Percentiles rank a stretch among this genome's conserved stretches.
These are phyloP conservation scores for Apostasia shenzhenica DNA, from an alignment of 106 monocot species.

Conservation along the genomic window DNA sequence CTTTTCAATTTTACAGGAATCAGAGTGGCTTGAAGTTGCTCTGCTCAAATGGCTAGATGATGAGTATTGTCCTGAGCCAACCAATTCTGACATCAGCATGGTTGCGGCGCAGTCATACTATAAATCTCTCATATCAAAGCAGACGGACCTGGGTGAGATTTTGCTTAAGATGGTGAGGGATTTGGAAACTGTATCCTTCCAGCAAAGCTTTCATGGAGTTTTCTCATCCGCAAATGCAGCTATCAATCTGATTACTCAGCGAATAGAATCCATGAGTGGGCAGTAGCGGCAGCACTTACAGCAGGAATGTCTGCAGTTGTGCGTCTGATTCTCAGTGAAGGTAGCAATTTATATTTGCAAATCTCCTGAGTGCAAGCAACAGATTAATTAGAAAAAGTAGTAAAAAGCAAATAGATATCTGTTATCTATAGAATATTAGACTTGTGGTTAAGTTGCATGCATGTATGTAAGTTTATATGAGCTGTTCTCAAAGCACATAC, in stretches of 20 bases:
- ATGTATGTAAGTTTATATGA: too few species aligned
- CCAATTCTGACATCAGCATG: conserved; percentile 84
- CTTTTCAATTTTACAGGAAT: conserved; percentile 45
- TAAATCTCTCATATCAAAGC: conserved; percentile 52
- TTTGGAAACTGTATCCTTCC: conserved; percentile 62
- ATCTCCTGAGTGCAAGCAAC: too few species aligned
- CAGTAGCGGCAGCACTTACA: not conserved
- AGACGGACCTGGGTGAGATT: conserved; percentile 66
- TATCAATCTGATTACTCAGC: conserved; percentile 47
- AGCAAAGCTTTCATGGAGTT: conserved; percentile 86
- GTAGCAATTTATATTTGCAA: too few species aligned
- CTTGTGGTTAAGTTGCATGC: too few species aligned
- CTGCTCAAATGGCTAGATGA: conserved; percentile 90
- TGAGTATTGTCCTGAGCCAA: conserved; percentile 83
- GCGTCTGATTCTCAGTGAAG: too few species aligned
- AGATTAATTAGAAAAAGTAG: too few species aligned
- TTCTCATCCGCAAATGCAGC: conserved; percentile 95
- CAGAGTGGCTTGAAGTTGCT: conserved; percentile 77
- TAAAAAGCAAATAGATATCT: too few species aligned
- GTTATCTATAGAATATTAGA: too few species aligned
- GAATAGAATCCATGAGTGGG: conserved; percentile 33
- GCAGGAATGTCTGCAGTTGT: too few species aligned
- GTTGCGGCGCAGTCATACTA: conserved; percentile 76
- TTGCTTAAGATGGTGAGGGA: conserved; percentile 63
- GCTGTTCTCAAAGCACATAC: too few species aligned